These are phyloP conservation scores for Lachnellula occidentalis DNA, from an alignment of 2,329 filamentous ascomycete species.

Conservation along the genomic window DNA sequence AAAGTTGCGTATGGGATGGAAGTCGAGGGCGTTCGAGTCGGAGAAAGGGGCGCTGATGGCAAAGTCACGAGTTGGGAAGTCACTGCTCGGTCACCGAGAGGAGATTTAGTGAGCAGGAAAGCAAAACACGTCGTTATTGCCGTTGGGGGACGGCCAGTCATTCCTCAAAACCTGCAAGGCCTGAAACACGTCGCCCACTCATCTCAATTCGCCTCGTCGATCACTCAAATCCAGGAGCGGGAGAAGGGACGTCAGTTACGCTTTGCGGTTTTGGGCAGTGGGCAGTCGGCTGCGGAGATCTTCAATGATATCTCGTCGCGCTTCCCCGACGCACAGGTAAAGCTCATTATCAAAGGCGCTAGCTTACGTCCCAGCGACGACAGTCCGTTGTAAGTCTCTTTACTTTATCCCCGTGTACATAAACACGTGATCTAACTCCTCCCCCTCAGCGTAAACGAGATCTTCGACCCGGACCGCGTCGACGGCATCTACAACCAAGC, in stretches of 20 bases:
- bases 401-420: neutral
- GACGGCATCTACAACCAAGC: conserved; percentile 69
- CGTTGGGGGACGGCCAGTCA: conserved; percentile 60
- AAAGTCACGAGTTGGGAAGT: conserved; percentile 31
- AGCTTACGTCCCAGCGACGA: conserved; percentile 89
- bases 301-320: conserved; percentile 80
- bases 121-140: conserved; percentile 56
- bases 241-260: conserved; percentile 16
- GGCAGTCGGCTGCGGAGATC: conserved; percentile 92
- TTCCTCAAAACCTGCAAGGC: conserved; percentile 64
- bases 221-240: conserved; percentile 48
- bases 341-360: conserved; percentile 73
- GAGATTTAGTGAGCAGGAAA: conserved; percentile 34
- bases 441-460: conserved; percentile 74
- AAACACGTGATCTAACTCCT: neutral
- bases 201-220: conserved; percentile 70
- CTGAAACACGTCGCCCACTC: conserved; percentile 79
- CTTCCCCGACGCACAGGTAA: conserved; percentile 76
- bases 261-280: conserved; percentile 80
- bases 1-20: conserved; percentile 70
- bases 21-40: conserved; percentile 51
- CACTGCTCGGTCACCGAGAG: conserved; percentile 30
- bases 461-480: conserved; percentile 86
- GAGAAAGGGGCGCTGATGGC: conserved; percentile 11
- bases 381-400: conserved; percentile 74